Evolutionary conservation across 2,329 filamentous ascomycete species (phyloP), one percentile per base, ranked within the genome.

Genomic region (Colletotrichum endophyticum): DNA sequence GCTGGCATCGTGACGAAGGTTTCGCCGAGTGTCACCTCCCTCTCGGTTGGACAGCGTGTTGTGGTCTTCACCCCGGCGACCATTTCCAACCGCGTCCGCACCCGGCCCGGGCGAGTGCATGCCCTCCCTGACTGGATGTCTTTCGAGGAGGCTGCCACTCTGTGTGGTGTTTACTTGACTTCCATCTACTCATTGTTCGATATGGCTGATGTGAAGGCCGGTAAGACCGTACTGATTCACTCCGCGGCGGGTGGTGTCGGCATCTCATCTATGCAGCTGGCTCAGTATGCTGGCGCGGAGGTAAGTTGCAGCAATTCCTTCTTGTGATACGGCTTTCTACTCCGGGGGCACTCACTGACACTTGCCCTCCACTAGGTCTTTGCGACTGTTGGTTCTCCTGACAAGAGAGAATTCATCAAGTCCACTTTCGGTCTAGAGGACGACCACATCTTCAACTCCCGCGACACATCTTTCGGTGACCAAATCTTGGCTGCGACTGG

Each of bases 301-400:
- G 36, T 44, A 44, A 5, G 36, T 44, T 11, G 1, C 36, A 19
- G 15, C 34, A 16, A 16, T 16, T 16, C 7, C 15, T 36, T 8
- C 34, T 8, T 39, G 34, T 8, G 15, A 39, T 39, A 8, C 15
- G 34, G 6, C 15, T 16, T 39, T 39, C 34, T 0, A 11, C 72
- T 76, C 27, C 34, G 57, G 7, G 78, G 1, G 36, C 62, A 8
- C 15, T 39, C 6, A 39, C 36, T 39, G 9, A 44, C 36, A 19
- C 16, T 11, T 44, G 0, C 36, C 1, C 16, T 44, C 0, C 16
- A 9, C 57, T 2, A 27, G 32, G 80, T 88, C 15, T 86, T 81
- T 71, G 79, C 79, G 2, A 87, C 86, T 0, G 84, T 85, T 7
- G 80, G 83, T 25, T 82, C 80, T 85, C 15, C 36, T 5, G 36